These are phyloP conservation scores for Fusarium piperis DNA, from an alignment of 2,329 filamentous ascomycete genomes.

Conservation along the genomic window DNA sequence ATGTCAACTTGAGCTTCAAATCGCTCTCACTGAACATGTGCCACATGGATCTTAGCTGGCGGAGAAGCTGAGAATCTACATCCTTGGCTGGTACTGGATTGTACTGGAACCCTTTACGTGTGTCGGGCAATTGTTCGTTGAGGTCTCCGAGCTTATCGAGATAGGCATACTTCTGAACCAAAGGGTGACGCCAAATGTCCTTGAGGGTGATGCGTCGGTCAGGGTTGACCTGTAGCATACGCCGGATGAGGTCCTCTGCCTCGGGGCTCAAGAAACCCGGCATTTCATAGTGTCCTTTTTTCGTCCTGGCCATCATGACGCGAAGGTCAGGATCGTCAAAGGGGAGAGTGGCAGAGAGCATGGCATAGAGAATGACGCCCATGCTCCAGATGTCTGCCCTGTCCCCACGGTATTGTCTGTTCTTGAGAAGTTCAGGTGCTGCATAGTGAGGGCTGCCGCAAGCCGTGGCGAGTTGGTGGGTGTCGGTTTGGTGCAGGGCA, in stretches of 20 bases:
- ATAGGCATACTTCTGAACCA: conserved; percentile 85
- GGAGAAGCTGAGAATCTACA: conserved; percentile 82
- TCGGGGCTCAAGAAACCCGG: conserved; percentile 71
- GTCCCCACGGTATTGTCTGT: conserved; percentile 81
- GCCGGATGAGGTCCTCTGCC: conserved; percentile 79
- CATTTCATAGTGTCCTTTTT: conserved; percentile 69
- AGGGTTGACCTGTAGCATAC: conserved; percentile 83
- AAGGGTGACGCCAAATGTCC: conserved; percentile 85
- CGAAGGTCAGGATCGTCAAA: conserved; percentile 77
- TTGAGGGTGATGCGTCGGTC: conserved; percentile 80
- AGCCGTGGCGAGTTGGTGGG: conserved; percentile 83
- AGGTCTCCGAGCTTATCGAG: conserved; percentile 72
- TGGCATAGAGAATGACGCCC: conserved; percentile 88
- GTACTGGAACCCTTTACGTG: conserved; percentile 70
- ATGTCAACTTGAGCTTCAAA: conserved; percentile 74
- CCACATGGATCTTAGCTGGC: conserved; percentile 91
- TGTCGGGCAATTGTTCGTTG: conserved; percentile 62
- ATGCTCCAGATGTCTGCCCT: conserved; percentile 95
- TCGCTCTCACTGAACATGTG: conserved; percentile 82
- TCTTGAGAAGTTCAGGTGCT: conserved; percentile 87
- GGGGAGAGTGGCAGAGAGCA: conserved; percentile 84
- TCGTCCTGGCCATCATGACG: conserved; percentile 69
- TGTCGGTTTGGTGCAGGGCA: conserved; percentile 82
- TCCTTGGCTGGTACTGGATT: conserved; percentile 69
- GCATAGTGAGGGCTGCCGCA: conserved; percentile 98